Percentiles rank a stretch among this genome's conserved stretches.
phyloP scores from a whole-genome alignment of 371 early-diverging fungal species.

The Furculomyces boomerangus region DNA sequence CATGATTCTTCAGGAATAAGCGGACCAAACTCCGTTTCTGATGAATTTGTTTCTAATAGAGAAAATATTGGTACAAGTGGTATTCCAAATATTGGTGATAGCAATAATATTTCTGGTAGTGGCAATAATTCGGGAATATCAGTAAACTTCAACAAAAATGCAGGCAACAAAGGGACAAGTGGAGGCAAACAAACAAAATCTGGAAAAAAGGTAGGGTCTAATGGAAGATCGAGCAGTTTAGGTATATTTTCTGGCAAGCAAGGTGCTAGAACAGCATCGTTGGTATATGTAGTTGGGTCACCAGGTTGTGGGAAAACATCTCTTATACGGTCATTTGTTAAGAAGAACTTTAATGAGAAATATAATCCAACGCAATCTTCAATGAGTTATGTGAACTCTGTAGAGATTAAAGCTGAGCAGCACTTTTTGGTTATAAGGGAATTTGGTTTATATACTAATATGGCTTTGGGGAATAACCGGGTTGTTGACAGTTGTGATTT shows the following conservation, averaged over 20 bases:
- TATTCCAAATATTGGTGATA: background rate
- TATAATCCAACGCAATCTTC: constrained; percentile 58
- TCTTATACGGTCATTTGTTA: constrained; percentile 62
- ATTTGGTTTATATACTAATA: constrained; percentile 35
- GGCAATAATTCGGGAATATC: background rate
- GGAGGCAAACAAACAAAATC: background rate
- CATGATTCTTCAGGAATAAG: too few relatives aligned
- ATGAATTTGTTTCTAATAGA: too few relatives aligned
- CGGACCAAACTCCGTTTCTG: too few relatives aligned
- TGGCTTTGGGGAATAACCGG: constrained; percentile 17
- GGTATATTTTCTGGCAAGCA: background rate
- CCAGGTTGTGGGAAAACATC: constrained; percentile 85
- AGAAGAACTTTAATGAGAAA: constrained; percentile 51
- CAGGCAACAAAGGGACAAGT: background rate
- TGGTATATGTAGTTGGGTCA: constrained; percentile 74
- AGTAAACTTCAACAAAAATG: background rate
- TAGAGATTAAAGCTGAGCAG: constrained; percentile 81
- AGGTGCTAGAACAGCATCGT: background rate
- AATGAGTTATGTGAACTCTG: constrained; percentile 77
- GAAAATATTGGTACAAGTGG: too few relatives aligned
- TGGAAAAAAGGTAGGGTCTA: background rate
- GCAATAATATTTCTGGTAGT: background rate
- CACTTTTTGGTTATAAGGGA: constrained; percentile 91
- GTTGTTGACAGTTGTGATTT: constrained; percentile 77
- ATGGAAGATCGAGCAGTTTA: background rate